Conservation (phyloP, 1,284 basidiomycete species). For the Ustilago vetiveriae region DNA sequence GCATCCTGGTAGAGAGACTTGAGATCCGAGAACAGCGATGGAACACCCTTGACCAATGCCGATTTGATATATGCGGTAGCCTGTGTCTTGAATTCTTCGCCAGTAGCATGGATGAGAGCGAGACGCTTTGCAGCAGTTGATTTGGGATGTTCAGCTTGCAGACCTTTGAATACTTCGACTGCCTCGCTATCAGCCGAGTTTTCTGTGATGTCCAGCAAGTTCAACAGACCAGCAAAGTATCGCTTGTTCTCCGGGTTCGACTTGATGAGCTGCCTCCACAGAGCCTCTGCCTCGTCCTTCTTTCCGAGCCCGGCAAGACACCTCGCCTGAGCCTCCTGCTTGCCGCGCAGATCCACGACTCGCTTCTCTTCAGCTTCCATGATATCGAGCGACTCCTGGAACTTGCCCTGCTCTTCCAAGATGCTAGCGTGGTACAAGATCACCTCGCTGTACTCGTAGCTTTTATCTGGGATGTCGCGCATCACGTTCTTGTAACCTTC, state of each 20-base stretch:
- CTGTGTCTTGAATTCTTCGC: conserved; percentile 75
- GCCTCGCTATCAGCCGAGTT: conserved; percentile 19
- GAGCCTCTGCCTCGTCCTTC: conserved; percentile 76
- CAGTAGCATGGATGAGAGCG: conserved; percentile 47
- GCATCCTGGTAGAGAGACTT: conserved; percentile 82
- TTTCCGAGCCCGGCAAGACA: conserved; percentile 74
- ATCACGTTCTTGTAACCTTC: conserved; percentile 71
- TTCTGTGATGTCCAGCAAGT: conserved; percentile 75
- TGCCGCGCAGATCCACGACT: conserved; percentile 66
- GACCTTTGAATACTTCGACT: conserved; percentile 33
- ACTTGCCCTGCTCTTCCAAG: conserved; percentile 77
- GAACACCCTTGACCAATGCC: conserved; percentile 85
- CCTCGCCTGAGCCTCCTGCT: conserved; percentile 35
- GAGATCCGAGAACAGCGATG: conserved; percentile 91
- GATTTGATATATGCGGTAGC: conserved; percentile 77
- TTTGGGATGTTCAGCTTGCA: conserved; percentile 49
- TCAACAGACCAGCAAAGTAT: conserved; percentile 81
- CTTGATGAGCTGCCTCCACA: conserved; percentile 82
- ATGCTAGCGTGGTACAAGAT: conserved; percentile 83
- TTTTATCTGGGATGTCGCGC: conserved; percentile 53
- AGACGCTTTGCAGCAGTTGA: conserved; percentile 56
- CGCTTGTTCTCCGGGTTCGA: conserved; percentile 85
- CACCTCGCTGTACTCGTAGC: conserved; percentile 81
- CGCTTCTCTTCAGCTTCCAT: conserved; percentile 28
- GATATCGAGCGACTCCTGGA: conserved; percentile 68